Evolutionary conservation across 2,329 filamentous ascomycete genomes (phyloP), one percentile per base, ranked within the genome.

Genomic region (Ophiocordyceps camponoti-floridani): DNA sequence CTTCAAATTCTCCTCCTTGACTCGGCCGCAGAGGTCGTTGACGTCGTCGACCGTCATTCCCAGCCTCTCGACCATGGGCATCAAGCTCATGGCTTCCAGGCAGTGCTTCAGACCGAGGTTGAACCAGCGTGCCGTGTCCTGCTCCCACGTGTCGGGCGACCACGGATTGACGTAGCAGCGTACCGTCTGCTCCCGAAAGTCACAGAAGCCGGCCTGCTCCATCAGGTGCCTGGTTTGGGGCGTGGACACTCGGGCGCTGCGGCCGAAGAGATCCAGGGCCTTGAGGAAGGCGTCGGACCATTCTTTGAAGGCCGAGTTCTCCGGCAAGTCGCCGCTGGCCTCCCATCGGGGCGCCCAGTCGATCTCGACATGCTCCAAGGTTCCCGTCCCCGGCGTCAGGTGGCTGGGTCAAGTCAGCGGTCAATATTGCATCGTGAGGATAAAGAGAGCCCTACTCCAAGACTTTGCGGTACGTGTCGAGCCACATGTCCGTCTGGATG

Each of bases 301-400:
- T 52, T 75, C 64, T 41, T 67, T 61, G 14, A 89, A 64, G 27
- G 70, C 65, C 8, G 79, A 76, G 35, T 75, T 63, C 4, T 62
- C 51, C 11, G 73, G 68, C 13, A 83, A 62, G 1, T 75, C 75
- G 33, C 72, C 70, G 52, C 84, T 77, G 50, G 86, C 77, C 49
- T 86, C 80, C 55, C 77, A 82, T 44, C 76, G 76, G 16, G 86
- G 85, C 42, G 73, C 68, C 61, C 84, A 84, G 60, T 96, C 86
- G 45, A 96, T 82, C 58, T 96, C 89, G 42, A 94, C 75, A 52
- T 94, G 86, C 61, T 96, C 88, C 45, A 95, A 71, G 56, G 72
- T 74, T 45, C 88, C 89, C 38, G 67, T 71, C 1, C 80, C 79
- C 1, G 86, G 85, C 52, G 77, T 78, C 26, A 95, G 69, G 56